Evolutionary conservation across 352 stramenopile genomes (phyloP).

Genomic region (Globisporangium middletonii): DNA sequence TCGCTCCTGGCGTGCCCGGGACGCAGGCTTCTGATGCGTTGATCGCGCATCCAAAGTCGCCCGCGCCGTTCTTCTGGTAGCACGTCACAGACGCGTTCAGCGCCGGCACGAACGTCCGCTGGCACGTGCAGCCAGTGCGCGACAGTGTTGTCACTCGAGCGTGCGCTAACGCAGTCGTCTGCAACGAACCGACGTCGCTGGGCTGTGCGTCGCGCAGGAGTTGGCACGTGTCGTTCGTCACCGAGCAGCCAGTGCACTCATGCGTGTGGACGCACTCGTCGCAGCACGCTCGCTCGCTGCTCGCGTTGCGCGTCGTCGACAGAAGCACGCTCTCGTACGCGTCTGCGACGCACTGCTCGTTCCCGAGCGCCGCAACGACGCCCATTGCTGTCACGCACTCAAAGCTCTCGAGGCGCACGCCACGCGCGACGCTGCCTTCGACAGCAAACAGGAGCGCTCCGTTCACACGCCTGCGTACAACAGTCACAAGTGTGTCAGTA

Average conservation of each 20-base stretch:
- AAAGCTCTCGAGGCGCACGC: constrained; percentile 6
- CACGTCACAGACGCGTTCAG: constrained; percentile 15
- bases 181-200: constrained; percentile 1
- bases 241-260: constrained; percentile 12
- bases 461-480: constrained; percentile 1
- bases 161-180: background rate
- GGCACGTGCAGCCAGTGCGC: constrained; percentile 22
- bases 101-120: constrained; percentile 7
- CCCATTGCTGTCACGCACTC: constrained; percentile 19
- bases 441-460: constrained; percentile 6
- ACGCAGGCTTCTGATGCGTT: constrained; percentile 3
- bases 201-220: constrained; percentile 13
- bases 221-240: constrained; percentile 4
- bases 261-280: constrained; percentile 9
- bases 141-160: constrained; percentile 15
- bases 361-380: background rate
- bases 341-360: constrained; percentile 4
- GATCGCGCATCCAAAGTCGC: constrained; percentile 18
- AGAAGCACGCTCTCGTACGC: constrained; percentile 8
- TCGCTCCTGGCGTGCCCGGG: background rate
- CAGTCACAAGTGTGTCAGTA: background rate
- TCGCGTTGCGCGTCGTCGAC: background rate
- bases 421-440: background rate
- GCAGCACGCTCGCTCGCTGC: constrained; percentile 11
- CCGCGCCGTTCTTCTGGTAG: constrained; percentile 6